Evolutionary conservation across 176 grass and related monocot genomes (phyloP).

Genomic region (Cocos nucifera): DNA sequence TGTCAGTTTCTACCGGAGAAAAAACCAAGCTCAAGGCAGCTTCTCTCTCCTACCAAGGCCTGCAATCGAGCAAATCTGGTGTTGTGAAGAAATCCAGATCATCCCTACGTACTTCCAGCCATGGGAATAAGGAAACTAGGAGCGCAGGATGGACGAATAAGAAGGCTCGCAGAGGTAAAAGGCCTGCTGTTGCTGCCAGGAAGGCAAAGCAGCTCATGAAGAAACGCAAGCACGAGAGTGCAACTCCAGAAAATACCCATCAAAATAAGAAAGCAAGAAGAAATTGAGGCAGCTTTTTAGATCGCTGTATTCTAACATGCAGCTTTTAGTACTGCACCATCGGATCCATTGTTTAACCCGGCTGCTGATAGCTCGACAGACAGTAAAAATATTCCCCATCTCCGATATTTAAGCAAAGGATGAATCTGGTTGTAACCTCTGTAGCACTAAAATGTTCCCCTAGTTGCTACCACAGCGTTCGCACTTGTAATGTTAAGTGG

Average conservation of each 20-base stretch:
- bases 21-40: constrained; percentile 35
- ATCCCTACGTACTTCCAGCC: constrained; percentile 15
- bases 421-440: too few relatives aligned
- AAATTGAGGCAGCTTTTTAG: too few relatives aligned
- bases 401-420: too few relatives aligned
- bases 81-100: constrained; percentile 47
- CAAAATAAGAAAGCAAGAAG: constrained; percentile 56
- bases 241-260: constrained; percentile 48
- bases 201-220: constrained; percentile 62
- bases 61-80: constrained; percentile 62
- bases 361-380: too few relatives aligned
- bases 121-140: constrained; percentile 30
- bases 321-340: too few relatives aligned
- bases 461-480: too few relatives aligned
- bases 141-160: neutral
- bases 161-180: constrained; percentile 28
- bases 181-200: constrained; percentile 71
- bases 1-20: constrained; percentile 14
- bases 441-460: too few relatives aligned
- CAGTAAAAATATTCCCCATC: too few relatives aligned
- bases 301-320: too few relatives aligned
- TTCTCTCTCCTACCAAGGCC: constrained; percentile 62
- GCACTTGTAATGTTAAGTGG: too few relatives aligned
- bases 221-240: constrained; percentile 54
- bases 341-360: too few relatives aligned